These are phyloP conservation scores for Stropharia rugosoannulata DNA, from an alignment of 768 basidiomycete species.

Conservation along the genomic window DNA sequence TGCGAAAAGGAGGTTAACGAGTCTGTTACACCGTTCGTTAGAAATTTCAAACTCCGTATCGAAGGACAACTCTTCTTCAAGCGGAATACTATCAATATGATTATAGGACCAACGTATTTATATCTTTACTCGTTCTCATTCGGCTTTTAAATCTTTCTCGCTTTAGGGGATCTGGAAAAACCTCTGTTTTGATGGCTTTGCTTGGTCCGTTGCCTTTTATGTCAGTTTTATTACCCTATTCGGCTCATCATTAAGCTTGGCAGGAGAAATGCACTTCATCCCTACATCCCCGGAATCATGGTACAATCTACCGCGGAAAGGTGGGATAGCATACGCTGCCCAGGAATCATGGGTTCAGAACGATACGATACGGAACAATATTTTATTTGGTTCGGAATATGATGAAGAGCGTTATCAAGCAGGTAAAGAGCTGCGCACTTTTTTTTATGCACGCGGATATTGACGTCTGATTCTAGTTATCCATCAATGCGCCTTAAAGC, in stretches of 20 bases:
- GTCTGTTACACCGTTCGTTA: background rate
- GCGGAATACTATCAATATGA: slow-evolving; percentile 50
- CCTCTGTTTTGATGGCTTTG: slow-evolving; percentile 3
- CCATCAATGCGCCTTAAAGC: slow-evolving; percentile 24
- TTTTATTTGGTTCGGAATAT: background rate
- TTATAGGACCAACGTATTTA: slow-evolving; percentile 51
- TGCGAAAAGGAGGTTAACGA: slow-evolving; percentile 3
- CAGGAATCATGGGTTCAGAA: slow-evolving; percentile 6
- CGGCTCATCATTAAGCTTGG: no score
- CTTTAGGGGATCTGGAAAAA: slow-evolving; percentile 3
- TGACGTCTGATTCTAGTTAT: slow-evolving; percentile 21
- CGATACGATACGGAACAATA: slow-evolving; percentile 2
- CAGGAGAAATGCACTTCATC: slow-evolving; percentile 4
- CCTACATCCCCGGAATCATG: background rate
- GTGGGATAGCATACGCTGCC: slow-evolving; percentile 1
- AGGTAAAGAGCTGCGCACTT: slow-evolving; percentile 28
- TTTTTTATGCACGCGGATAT: slow-evolving; percentile 17
- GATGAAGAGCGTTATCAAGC: slow-evolving; percentile 1
- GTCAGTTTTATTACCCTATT: no score
- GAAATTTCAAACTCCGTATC: slow-evolving; percentile 45
- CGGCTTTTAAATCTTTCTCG: no score
- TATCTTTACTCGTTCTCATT: background rate
- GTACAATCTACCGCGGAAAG: background rate
- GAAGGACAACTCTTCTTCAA: slow-evolving; percentile 56
- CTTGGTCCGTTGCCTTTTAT: background rate